Evolutionary conservation across 2,329 filamentous ascomycete species (phyloP), one percentile per base, ranked within the genome.

Genomic region (Thelonectria discophora): DNA sequence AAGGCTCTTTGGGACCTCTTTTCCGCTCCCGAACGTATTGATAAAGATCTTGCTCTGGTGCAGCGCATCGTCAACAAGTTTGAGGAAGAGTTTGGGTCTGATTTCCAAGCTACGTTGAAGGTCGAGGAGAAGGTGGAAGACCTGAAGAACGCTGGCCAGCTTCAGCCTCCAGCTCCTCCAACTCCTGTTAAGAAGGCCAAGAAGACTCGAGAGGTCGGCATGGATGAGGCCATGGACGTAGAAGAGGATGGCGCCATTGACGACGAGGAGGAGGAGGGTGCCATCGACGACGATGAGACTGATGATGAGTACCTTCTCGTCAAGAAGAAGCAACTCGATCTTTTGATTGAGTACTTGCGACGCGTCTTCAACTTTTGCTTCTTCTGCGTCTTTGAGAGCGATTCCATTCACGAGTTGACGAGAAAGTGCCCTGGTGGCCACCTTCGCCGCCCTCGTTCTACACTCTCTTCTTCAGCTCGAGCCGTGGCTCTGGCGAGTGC

Each of bases 311-410:
- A 97, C 42, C 82, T 97, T 40, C 77, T 97, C 56, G 86, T 89
- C 42, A 95, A 97, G 83, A 98, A 98, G 86, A 98, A 99, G 83
- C 94, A 95, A 73, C 87, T 99, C 51, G 95, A 99, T 78, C 83
- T 99, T 37, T 85, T 97, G 76, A 95, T 98, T 55, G 95, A 99
- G 79, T 99, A 99, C 76, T 85, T 99, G 62, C 93, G 95, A 54
- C 90, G 95, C 15, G 95, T 99, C 54, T 97, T 96, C 84, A 97
- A 95, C 79, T 98, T 99, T 80, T 99, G 95, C 81, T 97, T 99
- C 83, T 99, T 98, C 82, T 99, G 95, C 76, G 96, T 99, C 5
- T 98, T 99, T 69, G 95, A 99, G 79, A 95, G 93, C 73, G 95
- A 99, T 77, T 98, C 94, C 0, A 90, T 98, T 20, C 95, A 99